Base-by-base conservation (phyloP, 805 yeast species). In the Priceomyces carsonii region DNA sequence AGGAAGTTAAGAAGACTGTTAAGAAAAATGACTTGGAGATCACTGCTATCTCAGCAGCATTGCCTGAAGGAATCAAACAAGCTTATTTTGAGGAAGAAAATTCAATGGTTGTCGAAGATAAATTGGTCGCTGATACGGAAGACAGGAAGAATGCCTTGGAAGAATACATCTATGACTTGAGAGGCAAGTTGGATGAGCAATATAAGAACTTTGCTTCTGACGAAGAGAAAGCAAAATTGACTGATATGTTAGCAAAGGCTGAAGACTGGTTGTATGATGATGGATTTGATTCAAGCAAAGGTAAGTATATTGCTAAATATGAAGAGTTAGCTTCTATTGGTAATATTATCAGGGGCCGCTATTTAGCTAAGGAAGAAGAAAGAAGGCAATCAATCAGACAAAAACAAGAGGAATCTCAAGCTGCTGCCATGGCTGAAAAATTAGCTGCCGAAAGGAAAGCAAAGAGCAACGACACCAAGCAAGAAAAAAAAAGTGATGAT, bases 221-320 rank as follows among this genome's bases (percentile, higher is more conserved):
- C 42, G 88, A 80, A 56, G 99, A 93, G 78, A 91, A 91, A 79
- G 71, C 69, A 47, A 85, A 77, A 59, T 75, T 93, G 57, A 63
- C 77, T 32, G 85, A 70, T 42, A 75, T 84, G 75, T 77, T 93
- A 61, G 62, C 75, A 57, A 83, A 81, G 64, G 80, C 98, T 48
- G 99, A 93, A 77, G 96, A 91, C 60, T 93, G 99, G 99, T 80
- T 93, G 57, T 93, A 93, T 69, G 95, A 85, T 44, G 99, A 89
- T 39, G 98, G 98, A 59, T 89, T 86, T 61, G 99, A 93, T 66
- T 79, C 97, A 45, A 77, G 90, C 57, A 90, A 93, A 80, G 99
- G 93, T 54, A 87, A 85, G 65, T 93, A 91, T 77, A 82, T 95
- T 68, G 98, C 99, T 59, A 90, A 86, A 71, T 89, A 89, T 71